Base-by-base conservation (phyloP, 78 protist species). In the Andalucia godoyi region DNA sequence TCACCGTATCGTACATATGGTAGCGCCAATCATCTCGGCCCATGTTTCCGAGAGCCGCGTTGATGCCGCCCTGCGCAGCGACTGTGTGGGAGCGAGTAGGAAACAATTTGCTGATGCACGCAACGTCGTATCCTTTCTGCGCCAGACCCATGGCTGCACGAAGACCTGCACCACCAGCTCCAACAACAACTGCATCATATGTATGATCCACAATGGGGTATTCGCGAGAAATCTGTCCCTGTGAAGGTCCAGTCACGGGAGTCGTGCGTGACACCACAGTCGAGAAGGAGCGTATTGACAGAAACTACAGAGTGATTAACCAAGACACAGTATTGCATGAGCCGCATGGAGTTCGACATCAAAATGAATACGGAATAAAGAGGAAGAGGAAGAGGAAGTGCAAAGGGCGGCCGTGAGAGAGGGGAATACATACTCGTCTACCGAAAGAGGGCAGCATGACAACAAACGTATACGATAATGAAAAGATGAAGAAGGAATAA, bases 151-250 rank as follows among this genome's bases (percentile, higher is more conserved):
- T 74, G 27, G 97, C 97, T 0, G 99, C 99, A 30, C 97, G 88
- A 18, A 96, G 85, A 9, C 99, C 99, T 1, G 98, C 98, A 37
- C 99, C 99, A n/a, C 99, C 99, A 12, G 99, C 98, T 52, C 99
- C 99, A 13, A 96, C 97, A 4, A 96, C 97, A 25, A 96, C 81
- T 15, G 91, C 94, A 57, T 96, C 99, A 57, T 81, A 93, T 38
- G 78, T 72, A 79, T 96, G 99, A 67, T 96, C 98, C 15, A 89
- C 66, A 23, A 93, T 52, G 30, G 80, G 74, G 85, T 93, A 96
- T n/a, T n/a, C n/a, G n/a, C n/a, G n/a, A n/a, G n/a, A n/a, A n/a
- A n/a, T n/a, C n/a, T n/a, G 33, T 46, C 12, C 27, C 52, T 27
- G 57, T 45, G n/a, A n/a, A n/a, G n/a, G n/a, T n/a, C n/a, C n/a